Percentiles rank a stretch among this genome's conserved stretches.
These are phyloP conservation scores for Acer saccharum DNA, from an alignment of 345 rosid genomes.

Conservation along the genomic window DNA sequence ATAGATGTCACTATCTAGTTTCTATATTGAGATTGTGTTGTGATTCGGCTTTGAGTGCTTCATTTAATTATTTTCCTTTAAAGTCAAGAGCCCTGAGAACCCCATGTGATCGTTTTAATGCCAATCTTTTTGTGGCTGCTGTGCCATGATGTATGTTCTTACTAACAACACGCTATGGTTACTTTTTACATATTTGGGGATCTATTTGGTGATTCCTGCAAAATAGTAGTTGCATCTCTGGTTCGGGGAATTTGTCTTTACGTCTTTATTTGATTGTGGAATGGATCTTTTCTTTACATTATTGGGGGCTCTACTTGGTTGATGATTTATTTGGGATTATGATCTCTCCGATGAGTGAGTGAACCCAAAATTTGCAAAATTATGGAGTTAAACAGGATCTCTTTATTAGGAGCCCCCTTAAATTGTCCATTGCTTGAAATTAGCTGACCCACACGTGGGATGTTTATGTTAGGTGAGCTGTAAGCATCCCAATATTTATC, in stretches of 20 bases:
- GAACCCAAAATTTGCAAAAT: background rate
- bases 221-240: background rate
- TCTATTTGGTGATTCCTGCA: background rate
- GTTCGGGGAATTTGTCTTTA: background rate
- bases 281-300: background rate
- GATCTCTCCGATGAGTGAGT: background rate
- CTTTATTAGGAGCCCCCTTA: background rate
- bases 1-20: background rate
- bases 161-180: background rate
- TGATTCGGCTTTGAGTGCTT: background rate
- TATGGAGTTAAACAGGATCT: background rate
- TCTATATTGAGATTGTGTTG: background rate
- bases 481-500: background rate
- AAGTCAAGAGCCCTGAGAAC: background rate
- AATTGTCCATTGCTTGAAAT: background rate
- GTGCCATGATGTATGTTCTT: background rate
- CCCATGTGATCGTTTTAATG: background rate
- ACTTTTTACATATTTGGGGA: background rate
- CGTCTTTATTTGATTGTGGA: background rate
- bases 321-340: background rate
- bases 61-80: background rate
- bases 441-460: constrained; percentile 15
- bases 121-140: background rate
- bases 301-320: background rate
- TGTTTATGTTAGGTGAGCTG: constrained; percentile 5